Base-by-base conservation (phyloP, 371 early-diverging fungal species). In the Mortierella sp. region DNA sequence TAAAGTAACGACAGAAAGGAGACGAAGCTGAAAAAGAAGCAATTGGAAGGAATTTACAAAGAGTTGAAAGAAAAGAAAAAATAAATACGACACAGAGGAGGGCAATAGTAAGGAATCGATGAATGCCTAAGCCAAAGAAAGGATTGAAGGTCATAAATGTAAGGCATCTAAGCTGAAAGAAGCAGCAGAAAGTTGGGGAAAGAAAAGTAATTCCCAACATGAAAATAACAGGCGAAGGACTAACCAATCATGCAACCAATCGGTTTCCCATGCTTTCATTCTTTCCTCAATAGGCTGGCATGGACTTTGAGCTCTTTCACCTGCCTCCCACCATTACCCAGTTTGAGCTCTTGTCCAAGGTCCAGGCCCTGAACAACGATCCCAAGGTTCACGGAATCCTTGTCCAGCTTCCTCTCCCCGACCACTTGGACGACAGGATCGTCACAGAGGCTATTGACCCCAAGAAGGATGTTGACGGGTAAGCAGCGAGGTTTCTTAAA, bases 381-480 rank as follows among this genome's bases (percentile, higher is more conserved):
- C 92, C 92, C n/a, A 73, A 86, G 45, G 92, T 98, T 21, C 98
- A 98, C 82, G 99, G 99, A 70, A 94, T 99, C 72, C 91, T 99
- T 7, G 97, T 99, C 63, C 99, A 99, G 89, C 92, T 98, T 82
- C 99, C 99, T 63, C 91, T 99, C 24, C 97, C 98, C 21, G 89
- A 88, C 19, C 94, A 94, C 78, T 88, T 98, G 76, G 93, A 94
- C 83, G 96, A 97, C 81, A 88, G 89, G 72, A 90, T 89, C 38
- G 92, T 98, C 50, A 95, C 96, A 38, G 97, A 98, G 83, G 92
- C 96, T 44, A 95, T 99, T 80, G 90, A 92, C 83, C 91, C 92
- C 38, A 89, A 91, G 84, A 99, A 98, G 89, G 99, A 99, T 88
- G 98, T 99, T 13, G 99, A 99, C 89, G 99, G 99, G 92, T 95